A percentile compares a stretch with the other conserved stretches of the same genome.
These are phyloP conservation scores for Pistacia vera DNA, from an alignment of 345 rosid genomes.

Conservation along the genomic window DNA sequence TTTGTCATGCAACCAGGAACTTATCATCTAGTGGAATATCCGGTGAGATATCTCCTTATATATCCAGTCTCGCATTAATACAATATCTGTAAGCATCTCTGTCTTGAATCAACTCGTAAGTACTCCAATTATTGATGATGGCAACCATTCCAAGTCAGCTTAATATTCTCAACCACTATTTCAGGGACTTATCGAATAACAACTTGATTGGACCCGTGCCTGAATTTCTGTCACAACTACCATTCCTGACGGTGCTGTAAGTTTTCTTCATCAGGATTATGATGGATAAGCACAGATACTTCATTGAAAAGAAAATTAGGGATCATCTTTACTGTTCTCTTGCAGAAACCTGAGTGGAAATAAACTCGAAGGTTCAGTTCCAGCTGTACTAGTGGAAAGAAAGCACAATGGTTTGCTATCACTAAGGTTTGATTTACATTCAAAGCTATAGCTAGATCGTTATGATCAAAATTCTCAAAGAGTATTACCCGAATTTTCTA, in stretches of 20 bases:
- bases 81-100: constrained; percentile 39
- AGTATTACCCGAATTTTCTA: too few species aligned
- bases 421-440: constrained; percentile 18
- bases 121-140: neutral
- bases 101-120: neutral
- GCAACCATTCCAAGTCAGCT: neutral
- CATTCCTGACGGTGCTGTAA: constrained; percentile 19
- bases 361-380: constrained; percentile 45
- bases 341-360: constrained; percentile 49
- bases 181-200: constrained; percentile 54
- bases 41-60: constrained; percentile 29
- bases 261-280: too few species aligned
- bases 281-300: constrained; percentile 10
- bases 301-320: neutral
- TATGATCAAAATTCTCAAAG: neutral
- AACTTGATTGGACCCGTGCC: constrained; percentile 49
- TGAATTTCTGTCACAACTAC: constrained; percentile 35
- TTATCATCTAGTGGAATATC: constrained; percentile 43
- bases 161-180: neutral
- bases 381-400: constrained; percentile 30
- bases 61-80: constrained; percentile 32
- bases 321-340: neutral
- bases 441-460: neutral
- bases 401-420: constrained; percentile 23
- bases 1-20: constrained; percentile 24